Evolutionary conservation across 2,329 filamentous ascomycete species (phyloP).

Genomic region (Neoarthrinium moseri): DNA sequence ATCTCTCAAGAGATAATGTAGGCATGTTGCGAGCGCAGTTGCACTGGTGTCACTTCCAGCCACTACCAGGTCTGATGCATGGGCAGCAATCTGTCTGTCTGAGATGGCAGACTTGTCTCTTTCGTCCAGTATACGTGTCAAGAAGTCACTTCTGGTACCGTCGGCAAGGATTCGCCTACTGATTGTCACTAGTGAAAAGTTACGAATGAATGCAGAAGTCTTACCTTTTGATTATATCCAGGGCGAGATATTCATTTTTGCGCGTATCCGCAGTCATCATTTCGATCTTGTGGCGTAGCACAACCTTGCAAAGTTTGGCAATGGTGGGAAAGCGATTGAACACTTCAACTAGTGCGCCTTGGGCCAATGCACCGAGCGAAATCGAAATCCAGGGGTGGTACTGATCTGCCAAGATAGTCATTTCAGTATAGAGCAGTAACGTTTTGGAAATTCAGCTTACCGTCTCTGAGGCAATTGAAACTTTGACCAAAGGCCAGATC

Average conservation of each 20-base stretch:
- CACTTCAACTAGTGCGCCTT: conserved; percentile 17
- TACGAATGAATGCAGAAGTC: background rate
- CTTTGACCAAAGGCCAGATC: conserved; percentile 19
- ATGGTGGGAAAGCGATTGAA: conserved; percentile 20
- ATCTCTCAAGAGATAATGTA: conserved; percentile 26
- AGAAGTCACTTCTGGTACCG: conserved; percentile 19
- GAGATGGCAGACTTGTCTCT: conserved; percentile 15
- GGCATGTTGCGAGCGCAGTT: conserved; percentile 31
- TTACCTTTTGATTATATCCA: conserved; percentile 16
- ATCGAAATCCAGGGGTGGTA: conserved; percentile 21
- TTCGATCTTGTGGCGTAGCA: conserved; percentile 13
- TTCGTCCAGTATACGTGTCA: conserved; percentile 20
- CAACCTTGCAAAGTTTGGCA: conserved; percentile 9
- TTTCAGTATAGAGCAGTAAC: background rate
- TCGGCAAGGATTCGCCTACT: conserved; percentile 14
- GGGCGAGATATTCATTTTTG: conserved; percentile 16
- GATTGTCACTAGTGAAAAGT: no score
- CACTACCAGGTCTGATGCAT: conserved; percentile 22
- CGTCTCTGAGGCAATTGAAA: conserved; percentile 16
- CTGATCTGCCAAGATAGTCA: conserved; percentile 9
- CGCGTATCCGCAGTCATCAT: conserved; percentile 13
- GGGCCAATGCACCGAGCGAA: conserved; percentile 14
- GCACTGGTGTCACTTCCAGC: conserved; percentile 45
- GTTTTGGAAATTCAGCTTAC: conserved; percentile 9
- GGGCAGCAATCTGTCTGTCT: conserved; percentile 23